These are phyloP conservation scores for Hypholoma sublateritium DNA, from an alignment of 768 basidiomycete species.

Conservation along the genomic window DNA sequence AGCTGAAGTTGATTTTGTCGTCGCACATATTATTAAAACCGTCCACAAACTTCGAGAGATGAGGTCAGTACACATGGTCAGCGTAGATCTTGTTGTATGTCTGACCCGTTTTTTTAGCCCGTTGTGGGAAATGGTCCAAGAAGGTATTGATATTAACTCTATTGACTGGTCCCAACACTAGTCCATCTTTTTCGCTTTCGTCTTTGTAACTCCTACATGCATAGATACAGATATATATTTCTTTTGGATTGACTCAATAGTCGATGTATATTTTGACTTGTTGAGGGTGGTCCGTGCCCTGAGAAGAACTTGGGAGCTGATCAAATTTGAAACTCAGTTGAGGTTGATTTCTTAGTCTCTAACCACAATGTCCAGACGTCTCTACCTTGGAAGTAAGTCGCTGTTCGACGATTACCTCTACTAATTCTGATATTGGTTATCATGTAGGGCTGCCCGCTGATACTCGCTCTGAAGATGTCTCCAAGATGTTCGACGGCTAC, in stretches of 20 bases:
- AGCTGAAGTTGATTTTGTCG: conserved; percentile 93
- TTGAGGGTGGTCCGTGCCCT: conserved; percentile 40
- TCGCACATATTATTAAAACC: conserved; percentile 82
- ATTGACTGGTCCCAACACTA: conserved; percentile 95
- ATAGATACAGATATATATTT: conserved; percentile 9
- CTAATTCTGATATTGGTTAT: conserved; percentile 1
- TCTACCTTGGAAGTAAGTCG: conserved; percentile 80
- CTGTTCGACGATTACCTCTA: conserved; percentile 1
- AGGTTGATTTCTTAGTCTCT: conserved; percentile 30
- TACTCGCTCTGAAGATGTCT: conserved; percentile 79
- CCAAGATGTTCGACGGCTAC: conserved; percentile 88
- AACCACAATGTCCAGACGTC: conserved; percentile 75
- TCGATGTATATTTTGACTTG: neutral
- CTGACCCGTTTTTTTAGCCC: conserved; percentile 51
- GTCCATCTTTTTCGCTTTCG: conserved; percentile 20
- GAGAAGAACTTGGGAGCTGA: conserved; percentile 28
- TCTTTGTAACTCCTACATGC: conserved; percentile 10
- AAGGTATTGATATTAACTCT: conserved; percentile 92
- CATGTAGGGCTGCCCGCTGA: conserved; percentile 76
- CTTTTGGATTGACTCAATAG: neutral
- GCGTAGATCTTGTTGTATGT: neutral
- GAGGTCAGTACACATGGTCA: conserved; percentile 52
- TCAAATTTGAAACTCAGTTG: conserved; percentile 45
- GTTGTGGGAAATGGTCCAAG: conserved; percentile 99
- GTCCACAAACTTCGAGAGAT: conserved; percentile 90